Base-by-base conservation (phyloP, 306 rosid species). In the Cucurbita moschata region DNA sequence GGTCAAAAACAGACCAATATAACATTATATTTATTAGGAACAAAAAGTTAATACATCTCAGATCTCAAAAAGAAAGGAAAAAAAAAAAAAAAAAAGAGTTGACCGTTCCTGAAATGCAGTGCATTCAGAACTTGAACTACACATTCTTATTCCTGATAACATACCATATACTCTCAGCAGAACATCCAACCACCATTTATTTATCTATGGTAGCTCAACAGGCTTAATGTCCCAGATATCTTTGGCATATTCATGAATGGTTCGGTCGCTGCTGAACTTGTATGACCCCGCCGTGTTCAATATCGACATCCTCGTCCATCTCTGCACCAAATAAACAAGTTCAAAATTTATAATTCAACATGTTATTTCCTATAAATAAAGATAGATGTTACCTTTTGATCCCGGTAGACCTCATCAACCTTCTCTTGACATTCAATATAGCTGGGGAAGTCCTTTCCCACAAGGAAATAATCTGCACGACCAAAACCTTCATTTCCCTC, bases 201-300 rank as follows among this genome's bases (percentile, higher is more conserved):
- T 58, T 71, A 26, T 80, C 86, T 87, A 90, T 12, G 81, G 89
- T 67, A 94, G 70, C 67, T 81, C 77, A 50, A 80, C 88, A 59
- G 99, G 95, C 72, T 85, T 74, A 53, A 91, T 86, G 84, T 85
- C 84, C 99, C 99, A 94, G 76, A 94, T 94, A 69, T 91, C 95
- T 40, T 83, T 77, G 1, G 99, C 97, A 76, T 94, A 94, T 81
- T 94, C 97, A 35, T 84, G 97, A 75, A 94, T 94, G 35, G 99
- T 94, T 76, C 99, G 85, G 87, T 94, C 99, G 49, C 99, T 91
- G 90, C 99, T 94, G 53, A 94, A 94, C 96, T 94, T 94, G 90
- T 65, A 68, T 6, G 99, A 94, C 39, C 99, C 99, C 10, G 99
- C 97, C 46, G 99, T 91, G 58, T 94, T 94, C 88, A 91, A 77